These are phyloP conservation scores for Thraustochytrium sp. DNA, from an alignment of 352 stramenopile genomes.

Conservation along the genomic window DNA sequence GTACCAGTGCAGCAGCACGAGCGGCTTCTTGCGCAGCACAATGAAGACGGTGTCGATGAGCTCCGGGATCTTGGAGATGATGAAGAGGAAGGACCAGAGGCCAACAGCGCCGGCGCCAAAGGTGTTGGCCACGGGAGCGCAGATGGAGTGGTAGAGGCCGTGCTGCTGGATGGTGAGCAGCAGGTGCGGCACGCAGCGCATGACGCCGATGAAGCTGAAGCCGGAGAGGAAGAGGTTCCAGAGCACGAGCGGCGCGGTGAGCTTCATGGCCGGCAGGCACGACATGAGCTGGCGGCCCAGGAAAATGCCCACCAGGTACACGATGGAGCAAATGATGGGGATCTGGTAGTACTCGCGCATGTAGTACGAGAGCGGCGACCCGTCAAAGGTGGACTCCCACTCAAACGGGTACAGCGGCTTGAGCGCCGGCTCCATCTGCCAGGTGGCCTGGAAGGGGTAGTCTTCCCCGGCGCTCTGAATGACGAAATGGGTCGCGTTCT, in stretches of 20 bases:
- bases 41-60: conserved; percentile 94
- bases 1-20: conserved; percentile 98
- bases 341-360: conserved; percentile 43
- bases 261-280: conserved; percentile 52
- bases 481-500: not conserved
- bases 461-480: not conserved
- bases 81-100: conserved; percentile 49
- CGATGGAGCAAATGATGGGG: not conserved
- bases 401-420: conserved; percentile 21
- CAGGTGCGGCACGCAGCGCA: conserved; percentile 69
- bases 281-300: conserved; percentile 11
- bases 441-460: not conserved
- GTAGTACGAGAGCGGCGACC: conserved; percentile 6
- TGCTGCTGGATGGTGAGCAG: conserved; percentile 67
- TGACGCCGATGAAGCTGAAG: conserved; percentile 71
- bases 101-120: conserved; percentile 35
- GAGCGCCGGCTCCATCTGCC: not conserved
- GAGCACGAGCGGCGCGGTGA: conserved; percentile 61
- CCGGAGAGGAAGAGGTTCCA: conserved; percentile 69
- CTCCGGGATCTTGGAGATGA: conserved; percentile 66
- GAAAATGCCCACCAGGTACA: conserved; percentile 27
- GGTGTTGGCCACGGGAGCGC: not conserved
- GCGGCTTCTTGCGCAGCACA: conserved; percentile 89
- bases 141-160: conserved; percentile 66
- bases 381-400: conserved; percentile 17